Base-by-base conservation (phyloP, 1,284 basidiomycete species). In the Puccinia sorghi region DNA sequence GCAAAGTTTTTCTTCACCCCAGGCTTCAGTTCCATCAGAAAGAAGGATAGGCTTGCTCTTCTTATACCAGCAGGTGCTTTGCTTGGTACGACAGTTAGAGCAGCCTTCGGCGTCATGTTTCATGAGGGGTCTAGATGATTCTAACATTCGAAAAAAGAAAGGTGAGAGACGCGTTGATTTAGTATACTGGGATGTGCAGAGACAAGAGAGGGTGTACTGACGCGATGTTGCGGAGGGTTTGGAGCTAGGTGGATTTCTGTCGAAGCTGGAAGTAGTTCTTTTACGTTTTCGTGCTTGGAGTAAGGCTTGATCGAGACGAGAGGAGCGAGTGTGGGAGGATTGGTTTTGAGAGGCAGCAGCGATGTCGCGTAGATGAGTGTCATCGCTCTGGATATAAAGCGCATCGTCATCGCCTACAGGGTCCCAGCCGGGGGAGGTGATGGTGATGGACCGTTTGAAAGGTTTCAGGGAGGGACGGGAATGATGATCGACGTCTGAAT, bases 1-100 rank as follows among this genome's bases (percentile, higher is more conserved):
- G 20, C 73, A 76, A 46, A 76, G 73, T 39, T 76, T 76, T 46
- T 76, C 73, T 41, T 76, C 73, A 46, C 39, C 72, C 72, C 56
- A 74, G 48, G 48, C 48, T 74, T 74, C 57, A 50, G 27, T 50
- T 2, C 72, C 72, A 64, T 74, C 46, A 39, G 48, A 50, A 64
- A 61, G 56, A 15, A 59, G 13, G 59, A 74, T 52, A n/a, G 52
- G 22, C 13, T 67, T 76, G 39, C 27, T 64, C 39, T 76, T 76
- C 41, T 76, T 76, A 43, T 50, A 76, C 73, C 73, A 76, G 27
- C 73, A 76, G 27, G 37, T 64, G 32, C 61, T 66, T 41, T 67
- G 63, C 20, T 76, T 64, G 32, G 52, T 76, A 27, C 52, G 59
- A 54, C 73, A 76, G 41, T 76, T 76, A 5, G 73, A 50, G 25